Evolutionary conservation across 2,329 filamentous ascomycete species (phyloP).

Genomic region (Apiospora aurea): DNA sequence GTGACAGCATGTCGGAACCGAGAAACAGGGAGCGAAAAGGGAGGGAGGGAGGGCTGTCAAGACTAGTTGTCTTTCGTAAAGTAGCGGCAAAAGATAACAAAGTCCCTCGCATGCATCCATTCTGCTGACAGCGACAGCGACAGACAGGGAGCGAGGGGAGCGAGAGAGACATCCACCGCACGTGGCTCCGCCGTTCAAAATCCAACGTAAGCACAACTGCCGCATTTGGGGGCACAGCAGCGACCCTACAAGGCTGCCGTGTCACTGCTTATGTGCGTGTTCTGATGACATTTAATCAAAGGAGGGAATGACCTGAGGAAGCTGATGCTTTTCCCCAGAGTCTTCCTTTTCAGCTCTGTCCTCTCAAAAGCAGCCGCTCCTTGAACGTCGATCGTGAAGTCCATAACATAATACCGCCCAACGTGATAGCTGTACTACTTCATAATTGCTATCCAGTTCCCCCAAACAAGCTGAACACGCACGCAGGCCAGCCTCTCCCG

Average conservation of each 20-base stretch:
- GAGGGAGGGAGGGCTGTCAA: conserved; percentile 1
- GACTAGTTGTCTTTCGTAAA: not conserved
- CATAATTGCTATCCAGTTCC: not conserved
- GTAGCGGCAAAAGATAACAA: not conserved
- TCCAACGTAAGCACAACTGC: conserved; percentile 22
- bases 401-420: not conserved
- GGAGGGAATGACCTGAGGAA: not conserved
- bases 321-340: not conserved
- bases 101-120: conserved; percentile 11
- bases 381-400: not conserved
- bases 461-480: not conserved
- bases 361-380: not conserved
- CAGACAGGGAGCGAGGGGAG: no score
- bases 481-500: not conserved
- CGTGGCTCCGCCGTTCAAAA: conserved; percentile 13
- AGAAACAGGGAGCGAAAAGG: not conserved
- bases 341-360: not conserved
- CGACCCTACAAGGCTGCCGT: conserved; percentile 10
- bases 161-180: conserved; percentile 13
- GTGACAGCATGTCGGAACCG: not conserved
- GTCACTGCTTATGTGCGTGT: not conserved
- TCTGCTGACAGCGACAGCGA: not conserved
- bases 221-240: conserved; percentile 7
- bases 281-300: conserved; percentile 8
- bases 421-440: not conserved